These are phyloP conservation scores for Lecanicillium sp. DNA, from an alignment of 2,329 filamentous ascomycete species.

Conservation along the genomic window DNA sequence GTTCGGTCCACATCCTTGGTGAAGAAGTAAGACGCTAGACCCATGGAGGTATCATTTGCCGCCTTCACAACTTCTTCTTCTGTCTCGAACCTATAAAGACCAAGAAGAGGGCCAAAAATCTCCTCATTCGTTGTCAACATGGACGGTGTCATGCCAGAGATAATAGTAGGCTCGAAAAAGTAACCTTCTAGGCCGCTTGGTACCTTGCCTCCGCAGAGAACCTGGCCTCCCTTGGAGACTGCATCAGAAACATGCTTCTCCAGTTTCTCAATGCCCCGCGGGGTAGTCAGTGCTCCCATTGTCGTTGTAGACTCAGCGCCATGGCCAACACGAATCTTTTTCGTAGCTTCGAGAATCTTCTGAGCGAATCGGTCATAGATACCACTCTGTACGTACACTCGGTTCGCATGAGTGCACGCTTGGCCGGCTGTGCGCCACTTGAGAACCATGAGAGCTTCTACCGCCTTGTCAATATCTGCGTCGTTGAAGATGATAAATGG, in stretches of 20 bases:
- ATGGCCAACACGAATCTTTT: constrained; percentile 47
- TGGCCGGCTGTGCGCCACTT: constrained; percentile 68
- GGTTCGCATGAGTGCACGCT: constrained; percentile 60
- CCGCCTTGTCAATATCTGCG: constrained; percentile 60
- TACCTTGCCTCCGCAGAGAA: constrained; percentile 53
- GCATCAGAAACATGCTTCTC: constrained; percentile 57
- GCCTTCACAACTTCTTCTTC: constrained; percentile 63
- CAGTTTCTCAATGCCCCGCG: constrained; percentile 44
- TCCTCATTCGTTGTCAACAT: constrained; percentile 64
- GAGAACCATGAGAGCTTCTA: constrained; percentile 54
- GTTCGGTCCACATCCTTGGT: constrained; percentile 33
- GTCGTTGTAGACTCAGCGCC: constrained; percentile 20
- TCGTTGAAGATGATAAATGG: constrained; percentile 74
- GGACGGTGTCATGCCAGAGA: constrained; percentile 56
- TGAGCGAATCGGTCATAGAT: constrained; percentile 50
- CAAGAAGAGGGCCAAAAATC: constrained; percentile 68
- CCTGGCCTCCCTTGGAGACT: constrained; percentile 49
- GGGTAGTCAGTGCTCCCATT: not conserved
- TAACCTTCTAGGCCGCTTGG: constrained; percentile 44
- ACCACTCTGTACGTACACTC: constrained; percentile 50
- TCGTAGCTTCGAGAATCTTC: constrained; percentile 42
- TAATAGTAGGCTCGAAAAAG: constrained; percentile 65
- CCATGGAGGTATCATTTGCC: constrained; percentile 62
- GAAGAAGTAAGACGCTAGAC: constrained; percentile 70
- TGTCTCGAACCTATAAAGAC: constrained; percentile 60